Evolutionary conservation across 768 basidiomycete species (phyloP).

Genomic region (Boletellus ananas): DNA sequence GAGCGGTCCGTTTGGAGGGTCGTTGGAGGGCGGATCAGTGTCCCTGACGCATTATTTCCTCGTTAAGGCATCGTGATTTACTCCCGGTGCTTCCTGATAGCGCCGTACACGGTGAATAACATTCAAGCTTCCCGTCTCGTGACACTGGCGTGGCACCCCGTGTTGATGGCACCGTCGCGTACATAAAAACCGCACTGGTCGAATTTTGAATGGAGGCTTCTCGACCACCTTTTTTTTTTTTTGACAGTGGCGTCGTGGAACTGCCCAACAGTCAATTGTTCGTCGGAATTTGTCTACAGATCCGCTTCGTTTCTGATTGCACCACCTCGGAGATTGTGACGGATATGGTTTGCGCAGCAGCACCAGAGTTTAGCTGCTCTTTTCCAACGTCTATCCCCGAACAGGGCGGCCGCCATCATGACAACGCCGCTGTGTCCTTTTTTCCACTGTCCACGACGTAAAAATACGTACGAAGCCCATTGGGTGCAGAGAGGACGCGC

Average conservation of each 20-base stretch:
- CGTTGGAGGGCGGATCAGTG: conserved; percentile 3
- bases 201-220: conserved; percentile 9
- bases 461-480: conserved; percentile 10
- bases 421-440: conserved; percentile 6
- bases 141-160: conserved; percentile 9
- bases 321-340: conserved; percentile 24
- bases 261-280: conserved; percentile 12
- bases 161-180: conserved; percentile 13
- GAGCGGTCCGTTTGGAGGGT: background rate
- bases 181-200: conserved; percentile 18
- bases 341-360: conserved; percentile 23
- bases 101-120: conserved; percentile 8
- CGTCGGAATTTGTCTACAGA: conserved; percentile 21
- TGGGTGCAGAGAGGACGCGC: background rate
- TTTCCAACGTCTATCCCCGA: conserved; percentile 21
- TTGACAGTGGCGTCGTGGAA: conserved; percentile 25
- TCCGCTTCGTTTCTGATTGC: conserved; percentile 18
- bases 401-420: conserved; percentile 8
- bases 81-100: conserved; percentile 20
- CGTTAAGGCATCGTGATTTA: conserved; percentile 17
- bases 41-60: conserved; percentile 10
- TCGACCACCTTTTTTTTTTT: conserved; percentile 5
- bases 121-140: conserved; percentile 14
- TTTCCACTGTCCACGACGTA: conserved; percentile 21
- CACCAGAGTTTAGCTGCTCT: conserved; percentile 10